Percentiles rank a stretch among this genome's conserved stretches.
Evolutionary conservation across 2,329 filamentous ascomycete genomes (phyloP).

Genomic region (Paecilomyces niveus): DNA sequence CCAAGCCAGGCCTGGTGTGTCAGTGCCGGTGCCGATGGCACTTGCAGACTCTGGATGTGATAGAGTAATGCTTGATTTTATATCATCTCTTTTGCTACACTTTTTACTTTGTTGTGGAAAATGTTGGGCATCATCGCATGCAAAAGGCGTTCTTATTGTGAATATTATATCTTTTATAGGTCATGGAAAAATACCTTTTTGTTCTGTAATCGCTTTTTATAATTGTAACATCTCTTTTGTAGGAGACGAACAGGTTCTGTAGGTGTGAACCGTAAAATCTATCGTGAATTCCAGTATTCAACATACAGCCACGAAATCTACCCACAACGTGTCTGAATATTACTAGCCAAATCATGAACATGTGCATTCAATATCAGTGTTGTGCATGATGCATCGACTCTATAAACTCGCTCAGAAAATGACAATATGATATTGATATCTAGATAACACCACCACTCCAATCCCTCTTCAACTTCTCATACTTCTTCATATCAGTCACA

Average conservation of each 20-base stretch:
- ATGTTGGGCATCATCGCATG: not conserved
- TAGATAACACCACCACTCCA: slow-evolving; percentile 36
- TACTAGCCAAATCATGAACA: too few relatives aligned
- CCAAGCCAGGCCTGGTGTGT: slow-evolving; percentile 89
- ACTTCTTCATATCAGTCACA: slow-evolving; percentile 52
- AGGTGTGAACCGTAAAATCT: too few relatives aligned
- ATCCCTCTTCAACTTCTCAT: slow-evolving; percentile 47
- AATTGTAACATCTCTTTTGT: too few relatives aligned
- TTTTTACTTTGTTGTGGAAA: not conserved
- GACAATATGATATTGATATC: slow-evolving; percentile 1
- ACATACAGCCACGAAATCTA: too few relatives aligned
- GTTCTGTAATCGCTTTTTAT: not conserved
- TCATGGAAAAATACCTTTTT: not conserved
- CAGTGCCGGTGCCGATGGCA: slow-evolving; percentile 90
- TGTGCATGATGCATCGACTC: too few relatives aligned
- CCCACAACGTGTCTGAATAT: too few relatives aligned
- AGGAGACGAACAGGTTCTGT: too few relatives aligned
- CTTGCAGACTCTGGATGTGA: slow-evolving; percentile 79
- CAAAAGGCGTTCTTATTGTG: slow-evolving; percentile 2
- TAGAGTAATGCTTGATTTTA: slow-evolving; percentile 5
- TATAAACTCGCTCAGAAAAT: not conserved
- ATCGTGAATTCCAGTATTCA: too few relatives aligned
- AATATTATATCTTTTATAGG: slow-evolving; percentile 2
- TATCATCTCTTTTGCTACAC: not conserved
- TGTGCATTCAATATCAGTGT: too few relatives aligned